Conservation (phyloP, 495 filamentous ascomycete genomes). For the Chlorociboria aeruginascens region DNA sequence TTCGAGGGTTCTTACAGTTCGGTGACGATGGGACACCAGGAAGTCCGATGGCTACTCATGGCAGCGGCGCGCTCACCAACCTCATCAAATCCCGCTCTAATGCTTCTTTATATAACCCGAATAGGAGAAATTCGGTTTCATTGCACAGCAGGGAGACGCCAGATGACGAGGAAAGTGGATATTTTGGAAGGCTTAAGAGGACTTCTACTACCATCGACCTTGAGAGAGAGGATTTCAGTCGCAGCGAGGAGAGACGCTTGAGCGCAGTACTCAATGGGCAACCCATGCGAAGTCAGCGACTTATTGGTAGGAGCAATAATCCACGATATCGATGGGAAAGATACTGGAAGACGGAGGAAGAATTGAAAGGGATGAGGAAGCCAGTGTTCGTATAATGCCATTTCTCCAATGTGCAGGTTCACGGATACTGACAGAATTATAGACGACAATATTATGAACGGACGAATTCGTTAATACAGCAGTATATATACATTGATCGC, state of each 20-base stretch:
- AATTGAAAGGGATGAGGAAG: conserved; percentile 53
- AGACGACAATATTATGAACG: conserved; percentile 73
- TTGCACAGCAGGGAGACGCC: conserved; percentile 2
- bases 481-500: conserved; percentile 87
- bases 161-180: conserved; percentile 5
- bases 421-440: background rate
- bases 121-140: conserved; percentile 5
- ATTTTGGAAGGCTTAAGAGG: background rate
- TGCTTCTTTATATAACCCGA: conserved; percentile 7
- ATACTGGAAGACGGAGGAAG: conserved; percentile 59
- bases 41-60: conserved; percentile 18
- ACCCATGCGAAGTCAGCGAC: conserved; percentile 62
- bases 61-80: conserved; percentile 22
- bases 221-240: conserved; percentile 9
- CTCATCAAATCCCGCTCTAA: conserved; percentile 27
- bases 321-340: conserved; percentile 63
- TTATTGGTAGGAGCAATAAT: conserved; percentile 61
- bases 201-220: conserved; percentile 8
- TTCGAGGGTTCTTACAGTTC: conserved; percentile 13
- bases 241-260: conserved; percentile 35
- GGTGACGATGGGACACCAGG: conserved; percentile 13
- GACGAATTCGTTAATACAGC: conserved; percentile 70
- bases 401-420: background rate
- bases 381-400: conserved; percentile 33
- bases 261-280: conserved; percentile 47